Conservation (phyloP, 176 grass and related monocot genomes). For the Guadua angustifolia region DNA sequence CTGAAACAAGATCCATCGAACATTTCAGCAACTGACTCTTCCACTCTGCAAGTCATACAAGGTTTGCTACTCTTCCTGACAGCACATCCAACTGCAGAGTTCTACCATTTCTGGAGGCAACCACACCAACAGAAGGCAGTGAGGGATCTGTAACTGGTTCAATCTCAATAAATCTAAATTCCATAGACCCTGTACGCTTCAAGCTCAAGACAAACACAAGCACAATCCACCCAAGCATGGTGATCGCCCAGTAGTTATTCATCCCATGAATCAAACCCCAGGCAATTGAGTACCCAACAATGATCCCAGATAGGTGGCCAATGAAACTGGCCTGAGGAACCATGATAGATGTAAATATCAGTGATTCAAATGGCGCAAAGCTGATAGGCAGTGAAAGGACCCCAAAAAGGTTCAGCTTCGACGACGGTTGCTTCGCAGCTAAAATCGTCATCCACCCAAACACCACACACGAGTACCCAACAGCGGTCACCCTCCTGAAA, state of each 20-base stretch:
- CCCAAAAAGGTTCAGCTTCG: conserved; percentile 85
- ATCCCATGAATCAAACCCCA: conserved; percentile 97
- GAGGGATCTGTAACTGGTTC: conserved; percentile 69
- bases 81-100: conserved; percentile 63
- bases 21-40: not conserved
- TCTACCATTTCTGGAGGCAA: conserved; percentile 57
- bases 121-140: conserved; percentile 60
- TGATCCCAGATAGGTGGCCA: conserved; percentile 82
- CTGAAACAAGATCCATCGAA: conserved; percentile 7
- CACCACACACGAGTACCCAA: conserved; percentile 94
- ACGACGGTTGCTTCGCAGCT: conserved; percentile 83
- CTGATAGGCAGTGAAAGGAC: conserved; percentile 93
- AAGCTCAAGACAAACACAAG: conserved; percentile 86
- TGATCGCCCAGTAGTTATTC: conserved; percentile 96
- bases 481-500: conserved; percentile 82
- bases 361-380: conserved; percentile 90
- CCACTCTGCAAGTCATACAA: conserved; percentile 51
- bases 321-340: conserved; percentile 97
- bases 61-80: conserved; percentile 56
- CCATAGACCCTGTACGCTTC: conserved; percentile 71
- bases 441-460: conserved; percentile 99
- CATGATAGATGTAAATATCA: conserved; percentile 98
- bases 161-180: conserved; percentile 82
- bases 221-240: conserved; percentile 79
- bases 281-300: conserved; percentile 85